Percentiles rank a stretch among this genome's conserved stretches.
phyloP scores from a whole-genome alignment of 2,329 filamentous ascomycete genomes.

The Lizonia empirigonia region DNA sequence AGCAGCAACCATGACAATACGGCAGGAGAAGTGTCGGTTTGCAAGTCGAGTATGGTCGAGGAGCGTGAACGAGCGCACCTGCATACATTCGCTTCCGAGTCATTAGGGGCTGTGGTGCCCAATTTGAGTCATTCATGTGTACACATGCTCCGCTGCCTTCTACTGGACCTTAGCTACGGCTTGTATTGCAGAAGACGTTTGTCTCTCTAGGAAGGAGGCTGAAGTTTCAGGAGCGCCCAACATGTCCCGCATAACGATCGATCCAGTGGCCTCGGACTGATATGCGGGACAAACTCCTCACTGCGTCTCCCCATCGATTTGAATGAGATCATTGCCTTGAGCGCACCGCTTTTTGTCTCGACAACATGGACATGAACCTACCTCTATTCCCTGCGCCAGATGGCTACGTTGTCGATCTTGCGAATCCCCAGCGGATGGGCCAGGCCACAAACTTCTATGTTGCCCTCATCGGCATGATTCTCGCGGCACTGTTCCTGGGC shows the following conservation, averaged over 20 bases:
- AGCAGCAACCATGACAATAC: neutral
- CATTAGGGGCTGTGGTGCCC: neutral
- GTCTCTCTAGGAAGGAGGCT: neutral
- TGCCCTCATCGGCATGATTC: conserved; percentile 26
- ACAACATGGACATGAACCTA: conserved; percentile 17
- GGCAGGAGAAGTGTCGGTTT: neutral
- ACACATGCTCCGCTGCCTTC: too few species aligned
- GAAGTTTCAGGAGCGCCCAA: neutral
- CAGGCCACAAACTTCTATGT: conserved; percentile 26
- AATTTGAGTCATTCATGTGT: neutral
- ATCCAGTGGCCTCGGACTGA: neutral
- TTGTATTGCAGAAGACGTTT: neutral
- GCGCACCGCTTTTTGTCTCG: conserved; percentile 1
- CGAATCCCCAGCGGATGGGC: conserved; percentile 25
- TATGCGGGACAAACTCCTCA: neutral
- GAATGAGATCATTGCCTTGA: neutral
- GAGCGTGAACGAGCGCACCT: neutral
- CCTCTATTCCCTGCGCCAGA: conserved; percentile 29
- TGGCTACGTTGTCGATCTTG: conserved; percentile 36
- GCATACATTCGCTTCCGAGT: neutral
- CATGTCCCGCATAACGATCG: neutral
- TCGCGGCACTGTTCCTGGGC: conserved; percentile 28
- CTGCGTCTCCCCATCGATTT: neutral
- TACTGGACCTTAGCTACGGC: too few species aligned
- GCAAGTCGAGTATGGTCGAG: neutral